Evolutionary conservation across 768 basidiomycete genomes (phyloP).

Genomic region (Paxillus involutus): DNA sequence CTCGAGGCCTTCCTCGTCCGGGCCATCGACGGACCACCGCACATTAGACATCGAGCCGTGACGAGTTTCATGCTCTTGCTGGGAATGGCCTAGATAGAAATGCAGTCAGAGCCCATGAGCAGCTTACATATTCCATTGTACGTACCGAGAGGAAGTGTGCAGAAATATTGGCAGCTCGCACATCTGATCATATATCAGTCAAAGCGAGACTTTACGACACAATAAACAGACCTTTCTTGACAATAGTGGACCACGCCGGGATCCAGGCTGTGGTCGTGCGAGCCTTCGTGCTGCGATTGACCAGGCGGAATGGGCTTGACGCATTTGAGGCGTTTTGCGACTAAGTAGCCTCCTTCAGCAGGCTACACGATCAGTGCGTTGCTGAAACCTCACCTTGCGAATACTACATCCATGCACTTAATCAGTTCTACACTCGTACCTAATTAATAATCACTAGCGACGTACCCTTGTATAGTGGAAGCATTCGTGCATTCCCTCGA

Average conservation of each 20-base stretch:
- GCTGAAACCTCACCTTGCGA: constrained; percentile 42
- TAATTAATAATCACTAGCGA: background rate
- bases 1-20: constrained; percentile 47
- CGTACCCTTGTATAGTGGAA: constrained; percentile 64
- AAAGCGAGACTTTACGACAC: background rate
- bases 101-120: background rate
- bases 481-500: constrained; percentile 56
- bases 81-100: constrained; percentile 44
- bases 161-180: constrained; percentile 55
- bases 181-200: constrained; percentile 37
- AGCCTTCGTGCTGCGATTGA: constrained; percentile 41
- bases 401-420: constrained; percentile 38
- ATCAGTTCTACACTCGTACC: background rate
- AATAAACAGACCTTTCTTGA: constrained; percentile 38
- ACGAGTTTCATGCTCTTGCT: constrained; percentile 57
- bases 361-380: background rate
- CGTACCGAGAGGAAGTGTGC: constrained; percentile 52
- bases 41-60: constrained; percentile 63
- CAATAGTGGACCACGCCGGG: constrained; percentile 50
- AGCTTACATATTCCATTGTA: no score
- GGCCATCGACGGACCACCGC: constrained; percentile 53
- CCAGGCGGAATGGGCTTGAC: constrained; percentile 45
- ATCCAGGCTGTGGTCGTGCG: constrained; percentile 48
- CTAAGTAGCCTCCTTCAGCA: constrained; percentile 24
- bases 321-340: constrained; percentile 51